Base-by-base conservation (phyloP, 2,329 filamentous ascomycete genomes). In the Pseudogymnoascus sp. region DNA sequence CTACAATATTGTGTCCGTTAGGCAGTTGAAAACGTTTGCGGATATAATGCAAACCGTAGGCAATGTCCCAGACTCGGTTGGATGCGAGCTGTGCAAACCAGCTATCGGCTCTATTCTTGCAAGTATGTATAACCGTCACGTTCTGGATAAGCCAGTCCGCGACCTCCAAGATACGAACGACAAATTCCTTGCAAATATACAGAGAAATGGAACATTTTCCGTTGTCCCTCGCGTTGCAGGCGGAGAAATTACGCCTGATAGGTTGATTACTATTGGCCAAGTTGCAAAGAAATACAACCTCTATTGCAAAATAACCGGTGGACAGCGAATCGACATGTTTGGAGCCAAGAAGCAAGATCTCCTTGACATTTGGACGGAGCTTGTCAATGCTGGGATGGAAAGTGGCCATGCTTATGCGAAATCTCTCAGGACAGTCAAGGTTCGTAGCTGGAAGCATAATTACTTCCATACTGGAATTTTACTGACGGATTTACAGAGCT, bases 161-260 rank as follows among this genome's bases (percentile, higher is more conserved):
- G 89, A 89, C 21, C 80, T 96, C 0, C 92, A 96, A 73, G 92
- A 96, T 63, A 96, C 92, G 4, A 96, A 96, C 72, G 92, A 96
- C 73, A 81, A 87, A 47, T 96, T 89, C 73, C 77, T 96, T 58
- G 92, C 85, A 59, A 96, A 96, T 71, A 94, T 96, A 61, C 92
- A 96, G 73, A 84, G 92, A 37, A 92, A 96, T 73, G 92, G 92
- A 40, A 96, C 91, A 0, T 96, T 92, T 74, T 93, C 89, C 1
- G 91, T 96, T 9, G 82, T 96, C 0, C 92, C 92, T 2, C 85
- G 92, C 47, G 85, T 96, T 0, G 81, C 90, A 1, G 92, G 84
- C 50, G 92, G 92, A 63, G 92, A 96, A 74, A 94, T 96, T 70
- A 94, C 90, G 0, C 86, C 92, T 0, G 89, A 94, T 58, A 92